These are phyloP conservation scores for Malbranchea cinnamomea DNA, from an alignment of 2,329 filamentous ascomycete species.

Conservation along the genomic window DNA sequence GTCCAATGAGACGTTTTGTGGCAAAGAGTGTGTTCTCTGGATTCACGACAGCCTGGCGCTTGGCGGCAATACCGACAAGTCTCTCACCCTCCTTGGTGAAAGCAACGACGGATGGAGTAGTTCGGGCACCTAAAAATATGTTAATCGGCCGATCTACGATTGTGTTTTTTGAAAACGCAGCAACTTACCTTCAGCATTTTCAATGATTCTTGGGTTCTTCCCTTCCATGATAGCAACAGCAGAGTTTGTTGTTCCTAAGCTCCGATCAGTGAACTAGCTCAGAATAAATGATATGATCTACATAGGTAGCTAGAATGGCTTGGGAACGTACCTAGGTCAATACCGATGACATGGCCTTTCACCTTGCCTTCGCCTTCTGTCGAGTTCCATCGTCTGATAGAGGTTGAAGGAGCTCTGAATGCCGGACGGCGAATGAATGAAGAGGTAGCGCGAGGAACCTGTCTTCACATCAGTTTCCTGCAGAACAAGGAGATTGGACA, in stretches of 20 bases:
- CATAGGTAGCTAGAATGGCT: neutral
- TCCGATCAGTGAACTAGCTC: conserved; percentile 4
- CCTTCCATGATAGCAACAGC: conserved; percentile 97
- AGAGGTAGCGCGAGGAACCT: conserved; percentile 67
- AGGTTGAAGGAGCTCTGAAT: conserved; percentile 54
- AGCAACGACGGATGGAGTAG: conserved; percentile 86
- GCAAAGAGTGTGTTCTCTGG: conserved; percentile 97
- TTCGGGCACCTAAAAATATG: conserved; percentile 53
- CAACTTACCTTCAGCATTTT: conserved; percentile 75
- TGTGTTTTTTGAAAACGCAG: too few species aligned
- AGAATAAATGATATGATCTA: neutral
- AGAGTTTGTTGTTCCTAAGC: conserved; percentile 76
- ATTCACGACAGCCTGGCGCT: conserved; percentile 96
- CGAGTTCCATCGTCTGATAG: conserved; percentile 47
- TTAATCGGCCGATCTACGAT: too few species aligned
- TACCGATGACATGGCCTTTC: conserved; percentile 91
- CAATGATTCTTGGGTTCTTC: conserved; percentile 87
- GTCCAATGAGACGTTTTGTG: conserved; percentile 96
- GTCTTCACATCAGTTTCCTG: conserved; percentile 2
- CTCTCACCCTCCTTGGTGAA: conserved; percentile 93
- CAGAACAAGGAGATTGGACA: conserved; percentile 2
- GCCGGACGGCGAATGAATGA: conserved; percentile 52
- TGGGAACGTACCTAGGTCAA: conserved; percentile 78
- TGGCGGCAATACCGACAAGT: conserved; percentile 90
- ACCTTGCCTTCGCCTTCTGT: conserved; percentile 57